Conservation (phyloP, 2,329 filamentous ascomycete genomes). For the Dothideomycetidae sp. region DNA sequence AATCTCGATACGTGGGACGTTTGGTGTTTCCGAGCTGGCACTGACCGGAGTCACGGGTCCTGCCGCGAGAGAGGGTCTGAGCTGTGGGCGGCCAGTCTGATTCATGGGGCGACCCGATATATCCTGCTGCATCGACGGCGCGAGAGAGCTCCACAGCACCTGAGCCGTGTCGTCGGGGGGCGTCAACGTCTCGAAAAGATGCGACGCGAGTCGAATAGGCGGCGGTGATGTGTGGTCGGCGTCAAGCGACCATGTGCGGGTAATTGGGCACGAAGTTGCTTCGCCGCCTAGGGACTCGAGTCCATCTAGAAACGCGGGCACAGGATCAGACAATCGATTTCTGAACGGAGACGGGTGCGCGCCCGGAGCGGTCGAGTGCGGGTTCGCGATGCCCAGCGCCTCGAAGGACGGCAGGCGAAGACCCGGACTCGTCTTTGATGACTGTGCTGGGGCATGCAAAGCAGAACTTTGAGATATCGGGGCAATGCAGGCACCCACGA, state of each 20-base stretch:
- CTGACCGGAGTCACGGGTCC: neutral
- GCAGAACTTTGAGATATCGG: slow-evolving; percentile 7
- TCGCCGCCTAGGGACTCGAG: slow-evolving; percentile 1
- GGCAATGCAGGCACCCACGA: slow-evolving; percentile 11
- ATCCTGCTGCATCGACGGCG: neutral
- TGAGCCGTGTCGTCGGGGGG: slow-evolving; percentile 5
- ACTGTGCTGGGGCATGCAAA: slow-evolving; percentile 2
- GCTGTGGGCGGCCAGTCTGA: neutral
- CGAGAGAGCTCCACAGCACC: slow-evolving; percentile 5
- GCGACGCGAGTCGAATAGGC: slow-evolving; percentile 1
- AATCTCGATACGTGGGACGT: slow-evolving; percentile 4
- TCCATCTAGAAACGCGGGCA: slow-evolving; percentile 1
- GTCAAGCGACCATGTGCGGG: slow-evolving; percentile 9
- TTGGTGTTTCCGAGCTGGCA: neutral
- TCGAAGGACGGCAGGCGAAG: slow-evolving; percentile 42
- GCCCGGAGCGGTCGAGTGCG: slow-evolving; percentile 26
- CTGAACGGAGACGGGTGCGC: slow-evolving; percentile 3
- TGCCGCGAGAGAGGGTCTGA: neutral
- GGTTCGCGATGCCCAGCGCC: slow-evolving; percentile 35
- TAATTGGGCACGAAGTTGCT: slow-evolving; percentile 3
- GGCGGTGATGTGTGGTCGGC: slow-evolving; percentile 6
- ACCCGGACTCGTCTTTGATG: slow-evolving; percentile 20
- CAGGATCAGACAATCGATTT: slow-evolving; percentile 6
- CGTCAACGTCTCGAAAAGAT: slow-evolving; percentile 6
- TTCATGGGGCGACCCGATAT: neutral